phyloP scores from a whole-genome alignment of 495 filamentous ascomycete genomes.

The Thermothielavioides terrestris region DNA sequence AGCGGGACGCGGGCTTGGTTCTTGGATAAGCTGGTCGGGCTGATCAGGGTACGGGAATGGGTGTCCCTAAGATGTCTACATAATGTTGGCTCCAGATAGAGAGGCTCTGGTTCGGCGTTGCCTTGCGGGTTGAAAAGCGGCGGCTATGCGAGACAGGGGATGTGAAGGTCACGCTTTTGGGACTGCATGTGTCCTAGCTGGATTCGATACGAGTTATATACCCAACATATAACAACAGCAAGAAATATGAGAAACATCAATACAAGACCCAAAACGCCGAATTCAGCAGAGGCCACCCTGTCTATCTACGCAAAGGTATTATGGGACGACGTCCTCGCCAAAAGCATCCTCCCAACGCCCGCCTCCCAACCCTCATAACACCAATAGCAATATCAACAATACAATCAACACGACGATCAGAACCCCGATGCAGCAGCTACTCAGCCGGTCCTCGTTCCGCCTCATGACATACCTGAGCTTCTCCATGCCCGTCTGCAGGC shows the following conservation, averaged over 20 bases:
- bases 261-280: slow-evolving; percentile 1
- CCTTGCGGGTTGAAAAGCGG: neutral
- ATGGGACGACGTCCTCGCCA: neutral
- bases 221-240: slow-evolving; percentile 6
- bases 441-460: slow-evolving; percentile 85
- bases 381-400: slow-evolving; percentile 61
- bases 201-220: slow-evolving; percentile 1
- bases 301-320: slow-evolving; percentile 6
- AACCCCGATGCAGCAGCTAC: slow-evolving; percentile 83
- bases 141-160: neutral
- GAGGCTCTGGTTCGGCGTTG: neutral
- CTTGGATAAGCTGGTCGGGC: slow-evolving; percentile 24
- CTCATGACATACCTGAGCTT: slow-evolving; percentile 75
- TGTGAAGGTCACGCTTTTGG: neutral
- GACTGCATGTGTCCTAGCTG: neutral
- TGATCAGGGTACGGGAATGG: neutral
- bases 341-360: neutral
- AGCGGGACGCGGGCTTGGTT: slow-evolving; percentile 49
- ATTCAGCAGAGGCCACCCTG: neutral
- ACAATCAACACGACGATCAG: slow-evolving; percentile 80
- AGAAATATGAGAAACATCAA: neutral
- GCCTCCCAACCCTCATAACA: slow-evolving; percentile 33
- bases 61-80: neutral
- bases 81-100: neutral
- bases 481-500: slow-evolving; percentile 76